A percentile compares a stretch with the other conserved stretches of the same genome.
These are phyloP conservation scores for Nakazawaea siamensis DNA, from an alignment of 805 yeast species.

Conservation along the genomic window DNA sequence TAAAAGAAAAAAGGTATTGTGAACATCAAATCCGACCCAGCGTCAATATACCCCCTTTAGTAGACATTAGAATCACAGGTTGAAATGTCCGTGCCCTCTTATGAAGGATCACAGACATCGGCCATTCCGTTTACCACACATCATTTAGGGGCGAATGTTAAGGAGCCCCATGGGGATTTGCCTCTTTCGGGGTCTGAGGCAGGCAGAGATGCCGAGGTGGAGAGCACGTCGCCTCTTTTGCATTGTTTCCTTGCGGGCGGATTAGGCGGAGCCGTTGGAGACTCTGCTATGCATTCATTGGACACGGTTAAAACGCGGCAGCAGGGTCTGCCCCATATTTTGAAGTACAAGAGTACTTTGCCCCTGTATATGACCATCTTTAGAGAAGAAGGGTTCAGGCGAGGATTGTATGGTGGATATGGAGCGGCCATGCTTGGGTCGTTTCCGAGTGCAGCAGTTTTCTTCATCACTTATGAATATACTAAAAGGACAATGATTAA, in stretches of 20 bases:
- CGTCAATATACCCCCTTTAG: too few relatives aligned
- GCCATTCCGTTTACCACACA: too few relatives aligned
- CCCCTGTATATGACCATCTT: slow-evolving; percentile 72
- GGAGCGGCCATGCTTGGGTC: slow-evolving; percentile 88
- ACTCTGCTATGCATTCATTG: slow-evolving; percentile 86
- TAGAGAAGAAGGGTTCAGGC: slow-evolving; percentile 72
- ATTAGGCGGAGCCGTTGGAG: slow-evolving; percentile 90
- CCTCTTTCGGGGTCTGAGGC: neutral
- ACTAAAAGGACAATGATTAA: slow-evolving; percentile 65
- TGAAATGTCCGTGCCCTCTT: too few relatives aligned
- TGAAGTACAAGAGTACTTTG: slow-evolving; percentile 66
- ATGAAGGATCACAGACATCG: too few relatives aligned
- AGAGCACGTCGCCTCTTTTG: slow-evolving; percentile 33
- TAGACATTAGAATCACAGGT: too few relatives aligned
- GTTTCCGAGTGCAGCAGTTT: slow-evolving; percentile 89
- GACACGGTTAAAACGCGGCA: slow-evolving; percentile 97
- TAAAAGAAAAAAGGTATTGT: too few relatives aligned
- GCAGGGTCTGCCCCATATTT: slow-evolving; percentile 75
- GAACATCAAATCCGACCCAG: too few relatives aligned
- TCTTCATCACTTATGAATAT: slow-evolving; percentile 84
- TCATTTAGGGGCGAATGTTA: neutral
- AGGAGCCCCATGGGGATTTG: neutral
- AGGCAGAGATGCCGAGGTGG: neutral
- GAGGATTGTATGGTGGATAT: slow-evolving; percentile 90
- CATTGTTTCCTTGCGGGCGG: slow-evolving; percentile 85